A percentile compares a stretch with the other conserved stretches of the same genome.
Evolutionary conservation across 768 basidiomycete species (phyloP).

Genomic region (Lepiota subincarnata): DNA sequence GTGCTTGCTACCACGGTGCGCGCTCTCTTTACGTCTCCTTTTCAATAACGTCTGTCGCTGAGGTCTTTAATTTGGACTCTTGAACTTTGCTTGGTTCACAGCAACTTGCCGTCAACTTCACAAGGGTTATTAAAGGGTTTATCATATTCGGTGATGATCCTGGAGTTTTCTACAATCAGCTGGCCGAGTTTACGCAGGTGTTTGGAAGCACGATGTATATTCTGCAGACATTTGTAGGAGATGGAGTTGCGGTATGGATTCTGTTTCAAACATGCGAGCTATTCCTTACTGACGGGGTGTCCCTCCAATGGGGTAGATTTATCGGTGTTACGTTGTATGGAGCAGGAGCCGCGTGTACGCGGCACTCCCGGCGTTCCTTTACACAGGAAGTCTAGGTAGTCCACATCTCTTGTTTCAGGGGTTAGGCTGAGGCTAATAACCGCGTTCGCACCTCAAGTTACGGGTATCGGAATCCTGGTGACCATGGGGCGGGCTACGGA

Average conservation of each 20-base stretch:
- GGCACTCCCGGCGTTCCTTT: conserved; percentile 24
- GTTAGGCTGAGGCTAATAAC: neutral
- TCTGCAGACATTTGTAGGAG: conserved; percentile 34
- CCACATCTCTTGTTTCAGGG: neutral
- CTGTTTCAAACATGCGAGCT: neutral
- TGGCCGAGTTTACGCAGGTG: conserved; percentile 31
- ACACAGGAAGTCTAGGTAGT: conserved; percentile 28
- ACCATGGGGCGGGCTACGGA: conserved; percentile 25
- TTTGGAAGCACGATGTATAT: conserved; percentile 34
- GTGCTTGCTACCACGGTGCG: conserved; percentile 28
- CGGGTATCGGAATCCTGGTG: conserved; percentile 27
- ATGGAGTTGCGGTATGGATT: conserved; percentile 29
- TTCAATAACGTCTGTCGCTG: neutral
- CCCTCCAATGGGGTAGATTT: conserved; percentile 17
- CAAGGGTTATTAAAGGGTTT: conserved; percentile 33
- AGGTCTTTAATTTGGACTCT: neutral
- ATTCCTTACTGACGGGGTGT: neutral
- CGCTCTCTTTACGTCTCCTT: neutral
- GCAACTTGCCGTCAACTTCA: conserved; percentile 34
- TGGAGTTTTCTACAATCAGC: conserved; percentile 27
- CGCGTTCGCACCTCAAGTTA: conserved; percentile 12
- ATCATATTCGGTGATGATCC: conserved; percentile 24
- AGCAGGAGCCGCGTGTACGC: conserved; percentile 19
- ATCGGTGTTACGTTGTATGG: conserved; percentile 31
- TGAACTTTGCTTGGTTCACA: conserved; percentile 11